Base-by-base conservation (phyloP, 2,329 filamentous ascomycete genomes). In the Amesomyces nigricolor region DNA sequence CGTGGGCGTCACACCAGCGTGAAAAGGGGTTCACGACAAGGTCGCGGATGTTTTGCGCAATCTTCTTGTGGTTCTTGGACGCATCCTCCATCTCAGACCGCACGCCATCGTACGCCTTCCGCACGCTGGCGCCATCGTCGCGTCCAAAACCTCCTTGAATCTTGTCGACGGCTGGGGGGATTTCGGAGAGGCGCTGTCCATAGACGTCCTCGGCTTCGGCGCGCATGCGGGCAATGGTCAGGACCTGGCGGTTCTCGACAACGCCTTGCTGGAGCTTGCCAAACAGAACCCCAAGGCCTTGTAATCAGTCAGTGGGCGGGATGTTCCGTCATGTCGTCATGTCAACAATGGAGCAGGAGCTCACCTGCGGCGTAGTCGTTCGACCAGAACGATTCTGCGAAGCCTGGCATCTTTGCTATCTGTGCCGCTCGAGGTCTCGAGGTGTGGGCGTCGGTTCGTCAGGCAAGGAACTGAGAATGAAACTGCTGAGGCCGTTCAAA, bases 301-400 rank as follows among this genome's bases (percentile, higher is more conserved):
- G 19, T 16, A 16, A 16, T 38, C 17, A 38, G 58, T 60, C 53
- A 58, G 51, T 35, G 39, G 17, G 54, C 65, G 40, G 64, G 58
- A 14, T 30, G 16, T n/a, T 5, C 42, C 37, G 4, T 17, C 26
- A 46, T 52, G 39, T 57, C 37, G 4, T 17, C 26, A 46, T 52
- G 39, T 57, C 22, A 16, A 3, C 17, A 11, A 7, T 10, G 38
- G 19, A 47, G 51, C 1, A 44, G 40, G 14, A 49, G 68, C 80
- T 71, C 75, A 88, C 88, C 91, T 78, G 89, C 91, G 70, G 92
- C 92, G 79, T 97, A 97, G 80, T 99, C 94, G 70, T 84, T 83
- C 60, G 94, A 96, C 94, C 94, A 99, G 76, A 99, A 97, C 49
- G 91, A 96, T 75, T 92, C 90, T 64, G 91, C 86, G 74, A 99